These are phyloP conservation scores for Bullera alba DNA, from an alignment of 768 basidiomycete species.

Conservation along the genomic window DNA sequence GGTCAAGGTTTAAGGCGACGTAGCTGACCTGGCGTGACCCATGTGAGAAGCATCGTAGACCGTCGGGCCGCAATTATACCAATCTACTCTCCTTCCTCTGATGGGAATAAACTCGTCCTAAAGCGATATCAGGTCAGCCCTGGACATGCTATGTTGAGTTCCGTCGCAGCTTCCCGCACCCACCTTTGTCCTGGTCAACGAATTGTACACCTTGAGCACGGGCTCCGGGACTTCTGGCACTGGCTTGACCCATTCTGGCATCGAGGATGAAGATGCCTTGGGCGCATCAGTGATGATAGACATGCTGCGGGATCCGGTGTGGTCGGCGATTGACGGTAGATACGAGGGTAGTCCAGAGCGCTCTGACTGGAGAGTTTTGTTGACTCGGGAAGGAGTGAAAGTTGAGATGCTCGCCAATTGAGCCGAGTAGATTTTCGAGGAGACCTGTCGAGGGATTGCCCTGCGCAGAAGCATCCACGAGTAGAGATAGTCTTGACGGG, in stretches of 20 bases:
- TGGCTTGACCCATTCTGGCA: constrained; percentile 53
- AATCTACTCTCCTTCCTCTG: constrained; percentile 51
- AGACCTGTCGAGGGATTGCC: too few relatives aligned
- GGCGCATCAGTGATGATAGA: constrained; percentile 21
- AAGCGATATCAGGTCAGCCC: background rate
- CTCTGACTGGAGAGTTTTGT: too few relatives aligned
- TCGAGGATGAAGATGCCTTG: constrained; percentile 24
- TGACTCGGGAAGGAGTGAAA: too few relatives aligned
- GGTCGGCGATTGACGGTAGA: too few relatives aligned
- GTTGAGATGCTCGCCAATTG: too few relatives aligned
- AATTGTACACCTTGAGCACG: constrained; percentile 79
- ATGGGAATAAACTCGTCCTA: constrained; percentile 70
- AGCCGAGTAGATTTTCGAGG: too few relatives aligned
- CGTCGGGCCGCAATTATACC: constrained; percentile 99
- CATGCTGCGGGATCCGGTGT: constrained; percentile 11
- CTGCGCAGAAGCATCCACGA: too few relatives aligned
- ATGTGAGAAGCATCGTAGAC: constrained; percentile 98
- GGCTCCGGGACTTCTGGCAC: constrained; percentile 55
- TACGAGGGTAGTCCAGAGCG: too few relatives aligned
- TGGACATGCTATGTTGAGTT: background rate
- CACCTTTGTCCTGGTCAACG: constrained; percentile 84
- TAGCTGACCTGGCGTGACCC: constrained; percentile 84
- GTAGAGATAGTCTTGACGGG: too few relatives aligned
- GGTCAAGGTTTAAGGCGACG: background rate
- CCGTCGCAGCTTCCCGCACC: constrained; percentile 14